These are phyloP conservation scores for Geotrichum carabidarum DNA, from an alignment of 1,139 yeast genomes.

Conservation along the genomic window DNA sequence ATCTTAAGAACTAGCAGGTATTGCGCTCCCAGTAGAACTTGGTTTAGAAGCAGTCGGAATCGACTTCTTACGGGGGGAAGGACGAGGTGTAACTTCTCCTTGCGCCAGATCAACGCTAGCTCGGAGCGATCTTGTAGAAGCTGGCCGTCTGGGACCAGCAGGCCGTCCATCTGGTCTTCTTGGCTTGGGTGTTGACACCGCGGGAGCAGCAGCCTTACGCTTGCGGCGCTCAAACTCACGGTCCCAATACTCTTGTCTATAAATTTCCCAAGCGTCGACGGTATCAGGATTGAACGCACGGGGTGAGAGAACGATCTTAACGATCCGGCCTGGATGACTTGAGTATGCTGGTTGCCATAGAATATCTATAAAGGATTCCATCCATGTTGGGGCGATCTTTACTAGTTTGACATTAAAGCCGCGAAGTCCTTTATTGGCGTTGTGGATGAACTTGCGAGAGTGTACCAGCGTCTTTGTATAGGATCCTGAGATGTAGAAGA, in stretches of 20 bases:
- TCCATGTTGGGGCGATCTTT: slow-evolving; percentile 56
- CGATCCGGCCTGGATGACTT: slow-evolving; percentile 32
- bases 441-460: slow-evolving; percentile 70
- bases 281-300: slow-evolving; percentile 76
- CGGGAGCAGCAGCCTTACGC: slow-evolving; percentile 1
- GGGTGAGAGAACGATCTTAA: slow-evolving; percentile 73
- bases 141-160: neutral
- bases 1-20: neutral
- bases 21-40: neutral
- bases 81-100: slow-evolving; percentile 8
- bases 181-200: slow-evolving; percentile 1
- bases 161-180: slow-evolving; percentile 11
- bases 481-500: slow-evolving; percentile 86
- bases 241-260: slow-evolving; percentile 89
- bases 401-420: slow-evolving; percentile 76
- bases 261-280: slow-evolving; percentile 92
- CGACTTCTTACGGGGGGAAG: neutral
- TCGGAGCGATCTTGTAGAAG: slow-evolving; percentile 1
- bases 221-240: slow-evolving; percentile 65
- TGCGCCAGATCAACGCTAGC: slow-evolving; percentile 13
- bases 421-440: slow-evolving; percentile 81
- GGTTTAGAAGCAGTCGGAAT: slow-evolving; percentile 5
- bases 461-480: slow-evolving; percentile 77
- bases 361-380: slow-evolving; percentile 40
- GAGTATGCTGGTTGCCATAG: slow-evolving; percentile 30